Conservation (phyloP, 768 basidiomycete species). For the Leucosporidium scottii region DNA sequence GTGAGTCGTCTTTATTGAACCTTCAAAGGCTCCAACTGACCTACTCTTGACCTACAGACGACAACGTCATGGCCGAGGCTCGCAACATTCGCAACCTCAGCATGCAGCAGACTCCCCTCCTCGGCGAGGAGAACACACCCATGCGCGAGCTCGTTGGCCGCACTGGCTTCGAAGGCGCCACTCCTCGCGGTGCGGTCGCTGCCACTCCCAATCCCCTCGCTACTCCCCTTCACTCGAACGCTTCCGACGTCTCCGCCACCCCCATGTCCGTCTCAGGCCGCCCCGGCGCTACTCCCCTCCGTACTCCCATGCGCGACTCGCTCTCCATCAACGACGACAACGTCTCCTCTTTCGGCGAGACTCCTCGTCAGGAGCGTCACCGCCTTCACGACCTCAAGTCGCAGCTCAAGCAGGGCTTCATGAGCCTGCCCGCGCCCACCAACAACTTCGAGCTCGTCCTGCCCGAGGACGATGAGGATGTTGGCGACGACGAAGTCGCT, state of each 20-base stretch:
- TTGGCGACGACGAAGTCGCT: slow-evolving; percentile 41
- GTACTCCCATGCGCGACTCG: slow-evolving; percentile 90
- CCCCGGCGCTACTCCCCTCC: slow-evolving; percentile 65
- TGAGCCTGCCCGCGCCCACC: slow-evolving; percentile 78
- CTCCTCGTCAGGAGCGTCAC: slow-evolving; percentile 68
- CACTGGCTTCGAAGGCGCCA: slow-evolving; percentile 90
- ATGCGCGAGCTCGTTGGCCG: slow-evolving; percentile 63
- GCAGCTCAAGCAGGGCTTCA: slow-evolving; percentile 65
- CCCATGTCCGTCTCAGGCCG: slow-evolving; percentile 43
- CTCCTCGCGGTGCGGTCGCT: slow-evolving; percentile 79
- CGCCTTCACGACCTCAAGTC: slow-evolving; percentile 61
- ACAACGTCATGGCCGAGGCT: slow-evolving; percentile 89
- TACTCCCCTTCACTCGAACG: slow-evolving; percentile 61
- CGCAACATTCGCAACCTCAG: slow-evolving; percentile 92
- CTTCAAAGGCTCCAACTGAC: not conserved
- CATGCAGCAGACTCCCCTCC: slow-evolving; percentile 80
- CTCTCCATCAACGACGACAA: slow-evolving; percentile 71
- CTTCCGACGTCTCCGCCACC: slow-evolving; percentile 48
- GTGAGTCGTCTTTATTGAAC: slow-evolving; percentile 50
- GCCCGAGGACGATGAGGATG: slow-evolving; percentile 73
- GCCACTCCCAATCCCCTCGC: slow-evolving; percentile 96
- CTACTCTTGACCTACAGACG: slow-evolving; percentile 56
- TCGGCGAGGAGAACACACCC: slow-evolving; percentile 97
- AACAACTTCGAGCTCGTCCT: slow-evolving; percentile 95
- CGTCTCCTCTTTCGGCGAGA: slow-evolving; percentile 53